These are phyloP conservation scores for Pterula multifida DNA, from an alignment of 1,284 basidiomycete genomes.

Conservation along the genomic window DNA sequence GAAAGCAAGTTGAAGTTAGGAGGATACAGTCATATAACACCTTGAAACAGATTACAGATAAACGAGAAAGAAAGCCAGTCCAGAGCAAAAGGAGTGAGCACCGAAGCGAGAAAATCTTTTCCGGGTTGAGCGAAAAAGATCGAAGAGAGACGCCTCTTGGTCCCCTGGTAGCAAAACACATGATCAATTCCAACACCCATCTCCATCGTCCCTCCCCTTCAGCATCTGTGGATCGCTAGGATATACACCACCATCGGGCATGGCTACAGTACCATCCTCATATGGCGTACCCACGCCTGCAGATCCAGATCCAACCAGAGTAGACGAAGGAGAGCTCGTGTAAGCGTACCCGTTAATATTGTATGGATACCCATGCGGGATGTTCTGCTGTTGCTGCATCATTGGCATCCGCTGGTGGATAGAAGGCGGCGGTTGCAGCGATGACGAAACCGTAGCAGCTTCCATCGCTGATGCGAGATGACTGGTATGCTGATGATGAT, in stretches of 20 bases:
- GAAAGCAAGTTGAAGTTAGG: too few relatives aligned
- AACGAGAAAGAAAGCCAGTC: too few relatives aligned
- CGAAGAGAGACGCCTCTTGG: too few relatives aligned
- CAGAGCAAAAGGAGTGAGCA: too few relatives aligned
- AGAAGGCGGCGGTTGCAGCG: neutral
- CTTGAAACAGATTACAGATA: too few relatives aligned
- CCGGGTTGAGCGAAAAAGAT: too few relatives aligned
- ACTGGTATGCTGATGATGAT: neutral
- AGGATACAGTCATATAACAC: too few relatives aligned
- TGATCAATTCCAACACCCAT: too few relatives aligned
- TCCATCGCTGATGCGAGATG: neutral
- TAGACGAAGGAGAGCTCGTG: neutral
- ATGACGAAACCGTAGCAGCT: neutral
- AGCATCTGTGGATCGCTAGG: neutral
- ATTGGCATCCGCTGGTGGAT: neutral
- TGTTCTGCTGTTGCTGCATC: neutral
- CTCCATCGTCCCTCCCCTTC: too few relatives aligned
- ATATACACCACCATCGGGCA: neutral
- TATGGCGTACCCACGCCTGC: neutral
- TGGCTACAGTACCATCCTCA: neutral
- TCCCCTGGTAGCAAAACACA: too few relatives aligned
- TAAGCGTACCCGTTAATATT: neutral
- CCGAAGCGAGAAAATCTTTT: too few relatives aligned
- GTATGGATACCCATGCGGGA: neutral
- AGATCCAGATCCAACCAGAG: neutral